A percentile compares a stretch with the other conserved stretches of the same genome.
Conservation (phyloP, 2,329 filamentous ascomycete species). For the Fusarium sp. region DNA sequence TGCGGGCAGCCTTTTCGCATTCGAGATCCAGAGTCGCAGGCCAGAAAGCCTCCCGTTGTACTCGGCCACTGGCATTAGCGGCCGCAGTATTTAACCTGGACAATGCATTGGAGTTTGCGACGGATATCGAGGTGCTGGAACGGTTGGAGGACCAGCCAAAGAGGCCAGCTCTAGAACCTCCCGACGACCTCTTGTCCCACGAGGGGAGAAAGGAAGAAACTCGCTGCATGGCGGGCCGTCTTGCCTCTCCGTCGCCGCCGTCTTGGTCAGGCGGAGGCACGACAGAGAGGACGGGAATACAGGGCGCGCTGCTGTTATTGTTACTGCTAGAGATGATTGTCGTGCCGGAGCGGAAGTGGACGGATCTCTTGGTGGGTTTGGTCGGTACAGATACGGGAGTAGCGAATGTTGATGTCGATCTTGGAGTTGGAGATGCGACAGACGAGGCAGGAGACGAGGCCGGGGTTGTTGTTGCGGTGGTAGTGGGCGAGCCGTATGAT, state of each 20-base stretch:
- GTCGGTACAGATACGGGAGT: conserved; percentile 25
- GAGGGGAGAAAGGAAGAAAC: conserved; percentile 56
- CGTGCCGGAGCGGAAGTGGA: conserved; percentile 24
- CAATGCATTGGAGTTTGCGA: conserved; percentile 35
- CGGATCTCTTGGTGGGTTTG: conserved; percentile 24
- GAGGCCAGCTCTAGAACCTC: conserved; percentile 43
- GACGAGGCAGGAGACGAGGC: conserved; percentile 34
- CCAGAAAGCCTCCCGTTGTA: conserved; percentile 77
- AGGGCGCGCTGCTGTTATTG: conserved; percentile 47
- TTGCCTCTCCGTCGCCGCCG: conserved; percentile 49
- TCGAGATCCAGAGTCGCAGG: conserved; percentile 87
- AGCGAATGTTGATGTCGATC: conserved; percentile 32
- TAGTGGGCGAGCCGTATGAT: conserved; percentile 26
- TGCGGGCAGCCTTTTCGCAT: conserved; percentile 89
- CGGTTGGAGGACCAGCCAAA: conserved; percentile 57
- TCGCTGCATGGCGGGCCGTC: conserved; percentile 54
- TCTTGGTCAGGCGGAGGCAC: conserved; percentile 46
- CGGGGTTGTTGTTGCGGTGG: conserved; percentile 28
- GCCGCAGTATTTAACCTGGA: conserved; percentile 49
- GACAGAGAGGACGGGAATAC: conserved; percentile 45
- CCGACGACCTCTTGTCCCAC: conserved; percentile 56
- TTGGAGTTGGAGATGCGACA: conserved; percentile 34
- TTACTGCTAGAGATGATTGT: conserved; percentile 24
- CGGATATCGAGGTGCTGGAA: conserved; percentile 54
- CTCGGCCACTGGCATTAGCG: conserved; percentile 46